Conservation (phyloP, 139 green algal species). For the Chlamydomonas schloesseri region DNA sequence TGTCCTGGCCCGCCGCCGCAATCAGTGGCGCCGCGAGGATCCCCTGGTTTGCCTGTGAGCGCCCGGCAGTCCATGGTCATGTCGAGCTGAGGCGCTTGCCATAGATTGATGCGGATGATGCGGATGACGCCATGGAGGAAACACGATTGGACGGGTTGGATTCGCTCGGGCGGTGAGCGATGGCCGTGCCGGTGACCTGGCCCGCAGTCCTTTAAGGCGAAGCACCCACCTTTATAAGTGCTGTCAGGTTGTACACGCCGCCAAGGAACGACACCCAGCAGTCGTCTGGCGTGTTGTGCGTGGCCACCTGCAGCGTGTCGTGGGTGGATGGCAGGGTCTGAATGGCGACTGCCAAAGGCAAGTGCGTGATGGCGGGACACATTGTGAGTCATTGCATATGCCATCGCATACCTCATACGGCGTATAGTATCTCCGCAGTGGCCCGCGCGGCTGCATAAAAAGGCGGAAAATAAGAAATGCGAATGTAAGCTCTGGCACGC, state of each 20-base stretch:
- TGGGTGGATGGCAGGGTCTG: no score
- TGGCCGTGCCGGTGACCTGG: no score
- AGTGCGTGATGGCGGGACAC: neutral
- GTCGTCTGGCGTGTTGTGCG: slow-evolving; percentile 75
- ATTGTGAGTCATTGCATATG: neutral
- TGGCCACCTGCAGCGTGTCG: slow-evolving; percentile 57
- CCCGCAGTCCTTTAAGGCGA: no score
- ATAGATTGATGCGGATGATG: no score
- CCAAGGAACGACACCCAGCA: slow-evolving; percentile 83
- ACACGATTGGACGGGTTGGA: no score
- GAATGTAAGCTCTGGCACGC: no score
- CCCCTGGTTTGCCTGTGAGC: slow-evolving; percentile 63
- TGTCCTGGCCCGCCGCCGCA: slow-evolving; percentile 75
- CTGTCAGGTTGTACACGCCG: slow-evolving; percentile 73
- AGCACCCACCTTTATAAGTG: slow-evolving; percentile 61
- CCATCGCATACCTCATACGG: slow-evolving; percentile 61
- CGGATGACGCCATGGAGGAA: no score
- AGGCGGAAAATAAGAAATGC: neutral
- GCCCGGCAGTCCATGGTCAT: no score
- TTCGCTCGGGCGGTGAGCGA: no score
- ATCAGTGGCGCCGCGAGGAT: slow-evolving; percentile 70
- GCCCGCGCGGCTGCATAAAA: neutral
- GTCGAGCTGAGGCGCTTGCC: no score
- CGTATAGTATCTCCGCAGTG: slow-evolving; percentile 62
- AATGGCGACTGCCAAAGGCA: no score